Evolutionary conservation across 2,329 filamentous ascomycete species (phyloP), one percentile per base, ranked within the genome.

Genomic region (Paracorniculantispora psalliotae): DNA sequence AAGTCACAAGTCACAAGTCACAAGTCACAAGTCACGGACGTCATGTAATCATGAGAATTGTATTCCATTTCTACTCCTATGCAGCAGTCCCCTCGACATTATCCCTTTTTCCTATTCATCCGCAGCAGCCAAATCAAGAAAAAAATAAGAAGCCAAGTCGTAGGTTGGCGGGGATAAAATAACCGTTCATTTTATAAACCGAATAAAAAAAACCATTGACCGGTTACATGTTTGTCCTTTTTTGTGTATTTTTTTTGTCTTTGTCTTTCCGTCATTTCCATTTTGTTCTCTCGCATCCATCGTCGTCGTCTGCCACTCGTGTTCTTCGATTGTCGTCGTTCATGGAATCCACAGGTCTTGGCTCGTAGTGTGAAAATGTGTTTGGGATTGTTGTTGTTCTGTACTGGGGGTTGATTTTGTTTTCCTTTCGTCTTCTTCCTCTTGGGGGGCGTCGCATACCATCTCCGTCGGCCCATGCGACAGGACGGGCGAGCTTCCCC

Each of bases 351-450:
- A 51, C 48, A 25, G 17, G 6, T 46, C 39, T 37, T 44, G 35
- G 28, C 28, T 51, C 37, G 48, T 43, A 46, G 30, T 33, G 30
- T 51, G 55, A 41, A 46, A 58, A 58, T 57, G 53, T 58, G 15
- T 58, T 48, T 51, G 56, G 39, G 48, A 51, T 58, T 51, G 56
- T 58, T 58, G 56, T 51, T 58, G 37, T 51, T 58, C 56, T 58
- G 56, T 51, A 58, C 56, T 58, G 46, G 56, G 39, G 48, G 56
- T 51, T 51, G 47, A 47, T 51, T 58, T 48, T 46, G 56, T 46
- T 52, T 58, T 58, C 56, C 56, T 58, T 51, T 58, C 47, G 56
- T 57, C 55, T 57, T 58, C 47, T 58, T 58, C 46, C 55, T 44
- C 46, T 35, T 51, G 13, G 15, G 19, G n/a, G n/a, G n/a, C n/a